Base-by-base conservation (phyloP, 371 early-diverging fungal species). In the Mucor saturninus region DNA sequence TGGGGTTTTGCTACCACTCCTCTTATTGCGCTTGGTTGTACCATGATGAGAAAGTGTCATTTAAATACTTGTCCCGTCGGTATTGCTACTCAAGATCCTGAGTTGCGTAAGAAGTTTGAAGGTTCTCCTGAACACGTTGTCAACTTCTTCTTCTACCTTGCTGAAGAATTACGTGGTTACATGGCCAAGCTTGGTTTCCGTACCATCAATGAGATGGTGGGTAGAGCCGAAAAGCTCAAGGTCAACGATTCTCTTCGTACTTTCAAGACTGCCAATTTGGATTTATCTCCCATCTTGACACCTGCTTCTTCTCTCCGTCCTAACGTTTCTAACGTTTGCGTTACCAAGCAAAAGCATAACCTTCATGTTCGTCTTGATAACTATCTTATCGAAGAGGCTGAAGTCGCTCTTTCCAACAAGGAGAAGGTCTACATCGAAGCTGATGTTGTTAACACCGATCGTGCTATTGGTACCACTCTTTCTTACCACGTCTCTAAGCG, bases 1-100 rank as follows among this genome's bases (percentile, higher is more conserved):
- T 97, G 95, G 91, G 97, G 98, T 31, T 98, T 98, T 70, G 97
- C 97, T 51, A 98, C 97, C 4, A 92, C 96, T 4, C 98, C 98
- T 39, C 83, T 98, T 65, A 96, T 98, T 68, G 95, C 96, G n/a
- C 86, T 97, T 72, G 98, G 98, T 49, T 97, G 97, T 76, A 94
- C 86, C 59, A 95, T 96, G 93, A 91, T 97, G 94, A 86, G 96
- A 58, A 93, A 94, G 54, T 80, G 80, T 55, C 80, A 80, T 37
- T 73, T 79, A 76, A 96, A 96, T 78, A 95, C 95, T 62, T 98
- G 98, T 67, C 94, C 98, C 8, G 97, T 97, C 32, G 98, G 98
- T 66, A 89, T 98, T 69, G 98, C 98, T 32, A 98, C 98, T 4
- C 98, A 98, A 81, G 98, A 98, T 71, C 93, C 95, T 6, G 89